Evolutionary conservation across 129 eudicot species (phyloP), one percentile per base, ranked within the genome.

Genomic region (Mikania micrantha): DNA sequence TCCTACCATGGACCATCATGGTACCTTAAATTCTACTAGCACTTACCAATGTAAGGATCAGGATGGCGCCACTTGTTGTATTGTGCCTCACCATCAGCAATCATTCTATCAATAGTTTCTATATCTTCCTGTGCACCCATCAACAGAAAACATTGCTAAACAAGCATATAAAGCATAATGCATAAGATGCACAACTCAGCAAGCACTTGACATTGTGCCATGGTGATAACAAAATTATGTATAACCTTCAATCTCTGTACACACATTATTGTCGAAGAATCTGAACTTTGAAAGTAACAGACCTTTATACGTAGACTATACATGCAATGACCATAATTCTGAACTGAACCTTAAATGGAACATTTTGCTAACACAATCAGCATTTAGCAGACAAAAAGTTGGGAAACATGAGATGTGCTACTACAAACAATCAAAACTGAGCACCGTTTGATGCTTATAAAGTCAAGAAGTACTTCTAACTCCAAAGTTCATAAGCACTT

Each of bases 1-100:
- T 50, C 40, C 61, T 59, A n/a, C 65, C 42, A 27, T 57, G 63
- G 29, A 27, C 38, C 38, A 59, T 31, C 24, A 31, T 31, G 60
- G 7, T 16, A 52, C 32, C 19, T 49, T 40, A 15, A 28, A 52
- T 64, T 64, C 25, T 64, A 52, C 25, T 40, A 21, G 35, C 16
- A 81, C 83, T 70, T 79, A 94, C 99, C 99, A 75, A 85, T 77
- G 69, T 94, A 94, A 66, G 99, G 99, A 78, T 94, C 99, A 65
- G 99, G 99, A 78, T 94, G 99, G 61, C 95, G 71, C 92, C 94
- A 94, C 75, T 89, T 94, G 62, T 84, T 71, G 76, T 89, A 66
- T n/a, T 73, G 52, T 74, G 95, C 79, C 82, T 89, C 99, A 36
- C 94, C 99, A 81, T 82, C 84, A 58, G 86, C 90, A 72, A 89